Conservation (phyloP, 768 basidiomycete species). For the Russula abietina region DNA sequence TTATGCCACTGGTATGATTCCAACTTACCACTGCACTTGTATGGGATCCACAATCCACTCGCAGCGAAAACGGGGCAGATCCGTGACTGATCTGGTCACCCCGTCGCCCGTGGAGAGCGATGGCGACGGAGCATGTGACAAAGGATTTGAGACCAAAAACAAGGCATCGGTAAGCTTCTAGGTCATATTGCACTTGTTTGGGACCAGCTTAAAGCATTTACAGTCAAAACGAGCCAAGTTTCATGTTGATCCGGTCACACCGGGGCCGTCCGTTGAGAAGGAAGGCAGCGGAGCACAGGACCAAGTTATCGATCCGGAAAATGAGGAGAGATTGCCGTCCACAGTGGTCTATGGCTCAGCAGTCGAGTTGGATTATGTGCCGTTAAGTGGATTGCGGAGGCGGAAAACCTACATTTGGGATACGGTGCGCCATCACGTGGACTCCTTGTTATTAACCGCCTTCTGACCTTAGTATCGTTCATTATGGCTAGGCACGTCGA, state of each 20-base stretch:
- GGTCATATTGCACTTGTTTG: background rate
- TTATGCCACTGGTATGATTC: background rate
- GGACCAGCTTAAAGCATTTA: background rate
- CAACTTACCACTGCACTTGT: background rate
- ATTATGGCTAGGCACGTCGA: conserved; percentile 4
- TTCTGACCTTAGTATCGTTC: background rate
- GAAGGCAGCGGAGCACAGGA: background rate
- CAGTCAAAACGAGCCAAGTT: conserved; percentile 5
- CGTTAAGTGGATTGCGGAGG: background rate
- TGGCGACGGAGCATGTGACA: background rate
- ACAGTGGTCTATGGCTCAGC: background rate
- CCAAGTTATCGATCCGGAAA: background rate
- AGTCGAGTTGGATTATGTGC: background rate
- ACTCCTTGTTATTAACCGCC: no score
- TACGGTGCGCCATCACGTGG: background rate
- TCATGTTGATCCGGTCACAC: background rate
- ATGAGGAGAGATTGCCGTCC: background rate
- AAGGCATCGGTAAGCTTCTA: background rate
- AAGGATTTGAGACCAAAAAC: background rate
- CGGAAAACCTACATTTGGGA: conserved; percentile 12
- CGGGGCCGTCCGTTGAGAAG: background rate
- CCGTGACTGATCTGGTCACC: background rate
- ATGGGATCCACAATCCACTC: background rate
- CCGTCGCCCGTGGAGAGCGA: background rate
- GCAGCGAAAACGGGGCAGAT: conserved; percentile 6